Evolutionary conservation across 495 filamentous ascomycete species (phyloP), one percentile per base, ranked within the genome.

Genomic region (Parachaetomium inaequale): DNA sequence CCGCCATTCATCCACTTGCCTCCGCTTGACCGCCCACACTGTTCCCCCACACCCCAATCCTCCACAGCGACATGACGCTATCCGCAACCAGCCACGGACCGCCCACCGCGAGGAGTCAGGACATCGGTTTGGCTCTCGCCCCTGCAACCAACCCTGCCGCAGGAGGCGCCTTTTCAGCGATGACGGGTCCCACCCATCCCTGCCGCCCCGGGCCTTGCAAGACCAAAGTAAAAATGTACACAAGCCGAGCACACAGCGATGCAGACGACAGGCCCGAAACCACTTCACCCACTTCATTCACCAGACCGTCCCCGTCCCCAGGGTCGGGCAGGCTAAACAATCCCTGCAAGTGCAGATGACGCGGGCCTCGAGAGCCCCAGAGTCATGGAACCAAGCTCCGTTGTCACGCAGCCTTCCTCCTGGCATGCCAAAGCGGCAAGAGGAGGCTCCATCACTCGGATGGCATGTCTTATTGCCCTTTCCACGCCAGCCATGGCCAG

Each of bases 321-420:
- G 60, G 71, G 66, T 65, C 63, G 62, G 67, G 64, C 61, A 70
- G 64, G 70, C 70, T 68, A 63, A 67, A 63, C 52, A 52, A 72
- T 65, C 71, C 71, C 71, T 74, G 71, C 68, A 58, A 47, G 55
- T 59, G 56, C 70, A 70, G 66, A 72, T 74, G 71, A 74, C 71
- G 70, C 71, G 68, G 68, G 57, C 64, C 63, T 63, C 58, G 59
- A 63, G 57, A 61, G 66, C 57, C 63, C 65, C 68, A 61, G 66
- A 65, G 69, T 67, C 69, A 70, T 70, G 68, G 70, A 61, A 62
- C 68, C n/a, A 58, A 67, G 66, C 72, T 66, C 67, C 66, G 67
- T 75, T 68, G 63, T 70, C 66, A 68, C 64, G 66, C 68, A 65
- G 52, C 55, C 69, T 66, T 59, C 64, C 66, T 72, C 64, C 55